phyloP scores from a whole-genome alignment of 805 yeast genomes.

The Suhomyces emberorum region DNA sequence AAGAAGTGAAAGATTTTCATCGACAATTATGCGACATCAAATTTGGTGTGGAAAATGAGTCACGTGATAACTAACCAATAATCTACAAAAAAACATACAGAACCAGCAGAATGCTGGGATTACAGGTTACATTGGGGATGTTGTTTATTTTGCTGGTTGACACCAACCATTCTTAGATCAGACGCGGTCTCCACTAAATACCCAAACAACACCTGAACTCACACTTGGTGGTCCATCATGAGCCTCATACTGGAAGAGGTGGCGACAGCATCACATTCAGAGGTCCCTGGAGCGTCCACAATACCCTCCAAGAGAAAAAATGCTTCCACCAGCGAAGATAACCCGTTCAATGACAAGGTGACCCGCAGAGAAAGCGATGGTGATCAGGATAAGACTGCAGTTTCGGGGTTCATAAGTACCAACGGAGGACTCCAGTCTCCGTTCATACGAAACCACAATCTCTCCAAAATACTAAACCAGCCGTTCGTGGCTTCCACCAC shows the following conservation, averaged over 20 bases:
- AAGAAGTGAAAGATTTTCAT: slow-evolving; percentile 4
- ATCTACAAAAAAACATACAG: no score
- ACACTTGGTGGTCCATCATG: neutral
- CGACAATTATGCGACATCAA: neutral
- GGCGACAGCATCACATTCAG: neutral
- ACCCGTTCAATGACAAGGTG: slow-evolving; percentile 27
- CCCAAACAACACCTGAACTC: neutral
- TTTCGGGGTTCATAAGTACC: neutral
- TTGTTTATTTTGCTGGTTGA: no score
- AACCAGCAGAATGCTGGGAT: no score
- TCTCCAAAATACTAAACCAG: slow-evolving; percentile 2
- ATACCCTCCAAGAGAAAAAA: slow-evolving; percentile 1
- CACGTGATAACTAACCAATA: no score
- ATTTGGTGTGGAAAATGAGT: no score
- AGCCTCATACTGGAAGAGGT: neutral
- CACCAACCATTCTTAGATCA: no score
- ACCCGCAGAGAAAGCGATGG: neutral
- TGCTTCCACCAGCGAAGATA: slow-evolving; percentile 17
- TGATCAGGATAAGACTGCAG: neutral
- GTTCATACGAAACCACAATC: slow-evolving; percentile 4
- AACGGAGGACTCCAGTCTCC: slow-evolving; percentile 1
- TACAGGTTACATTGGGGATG: no score
- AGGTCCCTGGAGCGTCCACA: neutral
- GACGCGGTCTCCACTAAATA: neutral
- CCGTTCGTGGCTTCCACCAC: neutral